Conservation (phyloP, 331 rosid genomes). For the Rosa hybrid region DNA sequence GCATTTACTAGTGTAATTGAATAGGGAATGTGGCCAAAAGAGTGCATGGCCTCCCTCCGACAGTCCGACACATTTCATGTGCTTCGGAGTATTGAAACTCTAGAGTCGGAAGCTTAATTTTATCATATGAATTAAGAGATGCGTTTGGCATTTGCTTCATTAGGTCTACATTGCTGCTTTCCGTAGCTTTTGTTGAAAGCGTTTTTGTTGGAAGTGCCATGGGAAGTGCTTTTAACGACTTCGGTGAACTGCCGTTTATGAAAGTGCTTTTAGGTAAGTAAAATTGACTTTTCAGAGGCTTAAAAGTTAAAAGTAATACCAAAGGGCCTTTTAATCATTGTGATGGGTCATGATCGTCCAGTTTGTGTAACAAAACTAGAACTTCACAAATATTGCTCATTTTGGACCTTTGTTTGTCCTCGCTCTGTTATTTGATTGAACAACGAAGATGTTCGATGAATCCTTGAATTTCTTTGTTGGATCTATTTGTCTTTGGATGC, state of each 20-base stretch:
- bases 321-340: neutral
- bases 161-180: no score
- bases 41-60: neutral
- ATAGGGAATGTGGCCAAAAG: neutral
- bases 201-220: neutral
- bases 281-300: neutral
- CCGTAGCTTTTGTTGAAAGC: neutral
- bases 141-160: no score
- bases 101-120: neutral
- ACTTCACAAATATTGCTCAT: neutral
- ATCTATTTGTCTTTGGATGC: constrained; percentile 6
- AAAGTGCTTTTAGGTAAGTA: neutral
- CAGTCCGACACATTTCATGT: neutral
- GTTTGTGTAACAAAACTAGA: neutral
- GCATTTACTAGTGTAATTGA: neutral
- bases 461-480: neutral
- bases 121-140: no score
- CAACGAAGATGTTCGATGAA: neutral
- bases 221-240: neutral
- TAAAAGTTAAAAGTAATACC: neutral
- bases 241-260: neutral
- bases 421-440: neutral
- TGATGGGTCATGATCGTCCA: neutral
- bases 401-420: neutral
- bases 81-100: neutral